Conservation (phyloP, 352 stramenopile species). For the Plasmopara viticola region DNA sequence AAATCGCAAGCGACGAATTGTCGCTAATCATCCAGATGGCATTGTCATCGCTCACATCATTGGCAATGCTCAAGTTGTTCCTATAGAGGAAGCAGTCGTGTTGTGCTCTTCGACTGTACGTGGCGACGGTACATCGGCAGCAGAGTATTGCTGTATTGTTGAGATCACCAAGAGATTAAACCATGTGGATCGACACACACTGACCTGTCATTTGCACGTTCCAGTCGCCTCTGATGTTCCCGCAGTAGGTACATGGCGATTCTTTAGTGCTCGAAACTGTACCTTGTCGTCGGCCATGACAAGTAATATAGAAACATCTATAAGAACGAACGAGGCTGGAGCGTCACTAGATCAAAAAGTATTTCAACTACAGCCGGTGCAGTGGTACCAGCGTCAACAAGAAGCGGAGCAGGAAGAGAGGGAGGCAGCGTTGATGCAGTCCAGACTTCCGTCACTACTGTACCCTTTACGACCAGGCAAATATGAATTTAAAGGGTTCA, state of each 20-base stretch:
- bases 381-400: slow-evolving; percentile 20
- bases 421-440: slow-evolving; percentile 11
- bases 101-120: slow-evolving; percentile 4
- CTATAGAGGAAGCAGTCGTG: slow-evolving; percentile 19
- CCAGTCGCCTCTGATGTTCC: slow-evolving; percentile 12
- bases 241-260: slow-evolving; percentile 26
- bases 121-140: slow-evolving; percentile 4
- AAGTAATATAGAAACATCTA: slow-evolving; percentile 8
- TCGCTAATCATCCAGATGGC: slow-evolving; percentile 20
- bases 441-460: slow-evolving; percentile 23
- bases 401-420: slow-evolving; percentile 12
- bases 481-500: slow-evolving; percentile 64
- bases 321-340: slow-evolving; percentile 2
- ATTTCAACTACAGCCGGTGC: slow-evolving; percentile 26
- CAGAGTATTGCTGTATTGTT: slow-evolving; percentile 46
- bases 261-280: slow-evolving; percentile 14
- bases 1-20: slow-evolving; percentile 25
- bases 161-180: slow-evolving; percentile 29
- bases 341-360: slow-evolving; percentile 6
- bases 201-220: slow-evolving; percentile 42
- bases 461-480: slow-evolving; percentile 49
- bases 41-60: slow-evolving; percentile 30
- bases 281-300: slow-evolving; percentile 12
- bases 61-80: slow-evolving; percentile 22
- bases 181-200: slow-evolving; percentile 36